Evolutionary conservation across 768 basidiomycete species (phyloP).

Genomic region (Boletus patriciae): DNA sequence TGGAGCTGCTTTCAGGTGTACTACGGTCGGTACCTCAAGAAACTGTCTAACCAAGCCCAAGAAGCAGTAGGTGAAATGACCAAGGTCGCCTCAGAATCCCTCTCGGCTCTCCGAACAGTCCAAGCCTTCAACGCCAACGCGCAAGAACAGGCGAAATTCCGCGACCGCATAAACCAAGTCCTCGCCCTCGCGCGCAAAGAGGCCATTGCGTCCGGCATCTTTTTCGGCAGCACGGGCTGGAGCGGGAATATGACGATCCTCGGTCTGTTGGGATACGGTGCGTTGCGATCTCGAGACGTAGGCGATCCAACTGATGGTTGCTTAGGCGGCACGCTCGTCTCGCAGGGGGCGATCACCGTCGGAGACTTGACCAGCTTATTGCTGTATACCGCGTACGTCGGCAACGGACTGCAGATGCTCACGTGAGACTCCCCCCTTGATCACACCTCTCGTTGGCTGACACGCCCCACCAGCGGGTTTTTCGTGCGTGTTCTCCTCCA

Average conservation of each 20-base stretch:
- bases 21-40: slow-evolving; percentile 93
- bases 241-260: slow-evolving; percentile 92
- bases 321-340: slow-evolving; percentile 87
- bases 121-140: slow-evolving; percentile 87
- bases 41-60: slow-evolving; percentile 87
- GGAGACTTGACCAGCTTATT: slow-evolving; percentile 89
- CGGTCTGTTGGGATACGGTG: slow-evolving; percentile 88
- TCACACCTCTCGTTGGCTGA: neutral
- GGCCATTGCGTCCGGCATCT: slow-evolving; percentile 86
- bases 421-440: slow-evolving; percentile 48
- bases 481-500: slow-evolving; percentile 34
- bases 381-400: slow-evolving; percentile 89
- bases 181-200: slow-evolving; percentile 80
- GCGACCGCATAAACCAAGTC: slow-evolving; percentile 60
- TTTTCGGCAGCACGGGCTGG: slow-evolving; percentile 90
- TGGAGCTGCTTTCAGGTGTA: slow-evolving; percentile 60
- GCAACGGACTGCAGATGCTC: slow-evolving; percentile 75
- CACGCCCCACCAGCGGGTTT: slow-evolving; percentile 32
- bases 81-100: slow-evolving; percentile 82
- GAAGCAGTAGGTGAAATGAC: slow-evolving; percentile 97
- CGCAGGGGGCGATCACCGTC: slow-evolving; percentile 82
- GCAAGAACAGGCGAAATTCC: slow-evolving; percentile 78
- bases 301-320: neutral
- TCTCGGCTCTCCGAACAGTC: slow-evolving; percentile 83
- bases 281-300: slow-evolving; percentile 14